Conservation (phyloP, 305 asterid genomes). For the Fraxinus sp. region DNA sequence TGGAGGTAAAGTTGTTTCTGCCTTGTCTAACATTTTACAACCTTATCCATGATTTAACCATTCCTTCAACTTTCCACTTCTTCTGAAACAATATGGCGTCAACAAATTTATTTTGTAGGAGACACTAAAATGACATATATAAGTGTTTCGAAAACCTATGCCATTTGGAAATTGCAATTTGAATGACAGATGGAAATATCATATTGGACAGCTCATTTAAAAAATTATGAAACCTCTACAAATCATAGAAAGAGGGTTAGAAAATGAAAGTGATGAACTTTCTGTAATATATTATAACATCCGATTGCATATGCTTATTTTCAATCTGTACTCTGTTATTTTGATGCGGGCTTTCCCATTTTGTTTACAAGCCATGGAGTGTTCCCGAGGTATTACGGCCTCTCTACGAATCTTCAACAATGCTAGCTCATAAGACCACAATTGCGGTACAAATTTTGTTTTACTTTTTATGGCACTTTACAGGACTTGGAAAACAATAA, state of each 20-base stretch:
- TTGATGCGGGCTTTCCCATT: background rate
- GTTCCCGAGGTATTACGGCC: constrained; percentile 92
- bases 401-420: constrained; percentile 77
- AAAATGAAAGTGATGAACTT: background rate
- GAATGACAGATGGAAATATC: background rate
- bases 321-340: background rate
- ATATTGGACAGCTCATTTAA: background rate
- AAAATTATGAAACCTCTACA: background rate
- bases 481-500: background rate
- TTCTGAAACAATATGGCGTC: background rate
- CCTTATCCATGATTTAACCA: background rate
- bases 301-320: background rate
- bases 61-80: background rate
- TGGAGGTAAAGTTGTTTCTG: constrained; percentile 50
- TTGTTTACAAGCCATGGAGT: constrained; percentile 55
- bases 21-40: background rate
- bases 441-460: constrained; percentile 57
- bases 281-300: background rate
- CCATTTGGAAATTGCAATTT: background rate
- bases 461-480: constrained; percentile 9
- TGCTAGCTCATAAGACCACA: constrained; percentile 75
- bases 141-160: background rate
- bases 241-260: background rate
- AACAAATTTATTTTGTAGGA: background rate
- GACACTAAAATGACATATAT: background rate